A percentile compares a stretch with the other conserved stretches of the same genome.
phyloP scores from a whole-genome alignment of 2,329 filamentous ascomycete species.

The Scleromitrula shiraiana region DNA sequence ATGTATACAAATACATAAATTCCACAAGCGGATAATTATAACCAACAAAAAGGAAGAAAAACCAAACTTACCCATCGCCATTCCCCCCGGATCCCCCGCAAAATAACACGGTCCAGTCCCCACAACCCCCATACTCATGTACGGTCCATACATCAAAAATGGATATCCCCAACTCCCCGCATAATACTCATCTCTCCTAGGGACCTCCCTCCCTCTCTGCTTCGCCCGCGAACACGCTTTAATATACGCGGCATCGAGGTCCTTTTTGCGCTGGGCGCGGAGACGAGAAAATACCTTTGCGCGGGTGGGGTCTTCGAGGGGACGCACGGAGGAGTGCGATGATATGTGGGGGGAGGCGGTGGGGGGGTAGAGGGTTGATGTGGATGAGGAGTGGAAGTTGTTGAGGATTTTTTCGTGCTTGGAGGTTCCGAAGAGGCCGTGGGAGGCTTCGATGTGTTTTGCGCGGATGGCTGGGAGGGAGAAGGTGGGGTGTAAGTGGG shows the following conservation, averaged over 20 bases:
- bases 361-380: slow-evolving; percentile 42
- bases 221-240: slow-evolving; percentile 43
- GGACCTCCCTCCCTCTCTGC: slow-evolving; percentile 41
- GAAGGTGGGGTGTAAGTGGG: no score
- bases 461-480: slow-evolving; percentile 50
- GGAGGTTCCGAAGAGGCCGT: slow-evolving; percentile 38
- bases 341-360: slow-evolving; percentile 62
- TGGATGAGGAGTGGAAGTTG: slow-evolving; percentile 41
- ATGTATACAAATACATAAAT: no score
- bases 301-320: slow-evolving; percentile 16
- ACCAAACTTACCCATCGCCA: slow-evolving; percentile 27
- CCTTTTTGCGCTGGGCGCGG: slow-evolving; percentile 29
- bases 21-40: no score
- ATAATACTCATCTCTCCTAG: slow-evolving; percentile 42
- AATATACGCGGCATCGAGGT: slow-evolving; percentile 48
- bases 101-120: slow-evolving; percentile 37
- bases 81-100: slow-evolving; percentile 35
- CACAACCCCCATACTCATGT: slow-evolving; percentile 34
- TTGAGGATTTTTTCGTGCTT: slow-evolving; percentile 40
- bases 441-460: slow-evolving; percentile 41
- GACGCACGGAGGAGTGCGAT: slow-evolving; percentile 61
- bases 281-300: slow-evolving; percentile 23
- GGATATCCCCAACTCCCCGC: slow-evolving; percentile 38
- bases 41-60: no score
- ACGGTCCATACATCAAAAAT: slow-evolving; percentile 43